Percentiles rank a stretch among this genome's conserved stretches.
These are phyloP conservation scores for Boletellus sp. DNA, from an alignment of 768 basidiomycete genomes.

Conservation along the genomic window DNA sequence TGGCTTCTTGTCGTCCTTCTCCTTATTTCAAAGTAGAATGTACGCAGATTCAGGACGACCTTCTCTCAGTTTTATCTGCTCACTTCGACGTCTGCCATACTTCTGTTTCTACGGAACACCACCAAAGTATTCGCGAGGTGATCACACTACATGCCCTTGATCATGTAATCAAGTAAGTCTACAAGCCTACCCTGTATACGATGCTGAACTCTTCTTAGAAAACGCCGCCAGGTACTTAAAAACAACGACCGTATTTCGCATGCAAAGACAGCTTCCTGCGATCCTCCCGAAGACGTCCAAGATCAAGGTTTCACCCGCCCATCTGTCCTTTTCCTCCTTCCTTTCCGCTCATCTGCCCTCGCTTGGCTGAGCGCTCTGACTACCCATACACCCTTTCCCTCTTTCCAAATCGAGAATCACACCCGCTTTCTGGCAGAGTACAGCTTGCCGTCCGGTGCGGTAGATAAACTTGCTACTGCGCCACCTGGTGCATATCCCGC, in stretches of 20 bases:
- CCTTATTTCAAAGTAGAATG: slow-evolving; percentile 36
- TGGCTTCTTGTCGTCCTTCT: background rate
- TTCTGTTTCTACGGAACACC: slow-evolving; percentile 59
- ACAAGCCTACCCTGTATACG: background rate
- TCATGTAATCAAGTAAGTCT: slow-evolving; percentile 77
- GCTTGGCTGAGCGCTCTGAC: slow-evolving; percentile 81
- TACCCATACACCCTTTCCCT: slow-evolving; percentile 64
- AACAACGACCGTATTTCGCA: slow-evolving; percentile 91
- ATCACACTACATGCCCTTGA: slow-evolving; percentile 79
- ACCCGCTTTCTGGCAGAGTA: slow-evolving; percentile 81
- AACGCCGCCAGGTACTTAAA: slow-evolving; percentile 83
- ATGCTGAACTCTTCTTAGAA: slow-evolving; percentile 46
- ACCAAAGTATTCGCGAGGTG: slow-evolving; percentile 60
- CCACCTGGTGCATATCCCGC: slow-evolving; percentile 73
- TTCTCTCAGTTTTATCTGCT: slow-evolving; percentile 61
- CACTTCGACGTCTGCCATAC: slow-evolving; percentile 78
- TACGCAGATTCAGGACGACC: slow-evolving; percentile 56
- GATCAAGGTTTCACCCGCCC: slow-evolving; percentile 99
- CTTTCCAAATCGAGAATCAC: slow-evolving; percentile 85
- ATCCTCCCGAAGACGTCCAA: slow-evolving; percentile 71
- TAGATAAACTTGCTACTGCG: slow-evolving; percentile 76
- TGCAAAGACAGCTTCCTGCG: slow-evolving; percentile 52
- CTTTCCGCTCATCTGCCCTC: slow-evolving; percentile 86
- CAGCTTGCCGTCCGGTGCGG: slow-evolving; percentile 68
- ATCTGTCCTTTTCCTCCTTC: slow-evolving; percentile 86